Conservation (phyloP, 2,329 filamentous ascomycete species). For the Myriosclerotinia curreyana region DNA sequence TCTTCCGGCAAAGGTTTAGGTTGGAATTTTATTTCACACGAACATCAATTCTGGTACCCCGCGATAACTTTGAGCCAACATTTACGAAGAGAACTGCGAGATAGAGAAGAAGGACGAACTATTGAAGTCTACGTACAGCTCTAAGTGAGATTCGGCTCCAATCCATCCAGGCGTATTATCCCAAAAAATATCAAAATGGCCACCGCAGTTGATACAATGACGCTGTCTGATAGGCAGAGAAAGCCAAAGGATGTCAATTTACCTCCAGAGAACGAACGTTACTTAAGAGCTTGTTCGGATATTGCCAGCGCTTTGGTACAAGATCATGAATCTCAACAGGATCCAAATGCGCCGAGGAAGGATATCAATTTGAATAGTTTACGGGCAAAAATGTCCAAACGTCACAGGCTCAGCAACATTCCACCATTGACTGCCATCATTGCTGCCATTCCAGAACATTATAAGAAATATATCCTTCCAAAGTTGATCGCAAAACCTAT, state of each 20-base stretch:
- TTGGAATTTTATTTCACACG: conserved; percentile 15
- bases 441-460: conserved; percentile 96
- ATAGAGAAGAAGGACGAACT: neutral
- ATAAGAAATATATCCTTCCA: conserved; percentile 98
- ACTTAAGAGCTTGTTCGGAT: conserved; percentile 89
- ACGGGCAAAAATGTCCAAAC: conserved; percentile 84
- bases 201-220: conserved; percentile 58
- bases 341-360: conserved; percentile 68
- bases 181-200: conserved; percentile 48
- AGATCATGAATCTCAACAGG: conserved; percentile 79
- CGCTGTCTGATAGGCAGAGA: conserved; percentile 50
- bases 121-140: too few relatives aligned
- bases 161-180: neutral
- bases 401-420: conserved; percentile 82
- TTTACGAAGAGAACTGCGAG: neutral
- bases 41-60: conserved; percentile 14
- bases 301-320: conserved; percentile 92
- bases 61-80: neutral
- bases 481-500: conserved; percentile 98
- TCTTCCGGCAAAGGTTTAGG: neutral
- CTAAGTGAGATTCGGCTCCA: neutral
- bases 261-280: conserved; percentile 90
- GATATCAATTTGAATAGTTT: conserved; percentile 92
- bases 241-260: conserved; percentile 70
- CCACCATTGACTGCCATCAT: conserved; percentile 96